Evolutionary conservation across 2,329 filamentous ascomycete species (phyloP).

Genomic region (Fusarium tupiense): DNA sequence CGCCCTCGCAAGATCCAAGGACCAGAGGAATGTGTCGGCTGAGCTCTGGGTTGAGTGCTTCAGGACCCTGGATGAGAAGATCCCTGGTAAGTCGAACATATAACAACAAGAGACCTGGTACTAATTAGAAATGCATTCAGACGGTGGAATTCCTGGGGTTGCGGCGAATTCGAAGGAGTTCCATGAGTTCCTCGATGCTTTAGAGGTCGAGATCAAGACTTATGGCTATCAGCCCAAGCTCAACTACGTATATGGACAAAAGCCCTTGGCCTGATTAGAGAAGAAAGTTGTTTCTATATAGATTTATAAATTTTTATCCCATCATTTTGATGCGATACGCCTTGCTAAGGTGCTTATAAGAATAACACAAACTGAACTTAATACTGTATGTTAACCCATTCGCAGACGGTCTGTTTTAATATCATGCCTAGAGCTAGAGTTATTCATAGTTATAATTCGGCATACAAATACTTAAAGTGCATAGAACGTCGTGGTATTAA

Average conservation of each 20-base stretch:
- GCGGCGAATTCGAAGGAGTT: not conserved
- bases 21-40: not conserved
- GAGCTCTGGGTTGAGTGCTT: not conserved
- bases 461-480: fast-evolving
- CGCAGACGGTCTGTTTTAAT: fast-evolving
- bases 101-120: fast-evolving
- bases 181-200: not conserved
- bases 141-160: not conserved
- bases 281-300: not conserved
- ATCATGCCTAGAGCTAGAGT: fast-evolving
- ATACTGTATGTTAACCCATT: fast-evolving
- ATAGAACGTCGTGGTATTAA: no score
- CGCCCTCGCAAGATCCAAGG: not conserved
- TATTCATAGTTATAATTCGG: fast-evolving
- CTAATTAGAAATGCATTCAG: not conserved
- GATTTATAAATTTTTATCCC: fast-evolving
- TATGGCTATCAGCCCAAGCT: not conserved
- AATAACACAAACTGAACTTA: not conserved
- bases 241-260: not conserved
- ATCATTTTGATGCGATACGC: not conserved
- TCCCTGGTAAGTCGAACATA: not conserved
- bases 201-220: not conserved
- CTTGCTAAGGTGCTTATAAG: fast-evolving
- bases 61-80: not conserved
- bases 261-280: not conserved